Evolutionary conservation across 2,329 filamentous ascomycete species (phyloP).

Genomic region (Amauroascus niger): DNA sequence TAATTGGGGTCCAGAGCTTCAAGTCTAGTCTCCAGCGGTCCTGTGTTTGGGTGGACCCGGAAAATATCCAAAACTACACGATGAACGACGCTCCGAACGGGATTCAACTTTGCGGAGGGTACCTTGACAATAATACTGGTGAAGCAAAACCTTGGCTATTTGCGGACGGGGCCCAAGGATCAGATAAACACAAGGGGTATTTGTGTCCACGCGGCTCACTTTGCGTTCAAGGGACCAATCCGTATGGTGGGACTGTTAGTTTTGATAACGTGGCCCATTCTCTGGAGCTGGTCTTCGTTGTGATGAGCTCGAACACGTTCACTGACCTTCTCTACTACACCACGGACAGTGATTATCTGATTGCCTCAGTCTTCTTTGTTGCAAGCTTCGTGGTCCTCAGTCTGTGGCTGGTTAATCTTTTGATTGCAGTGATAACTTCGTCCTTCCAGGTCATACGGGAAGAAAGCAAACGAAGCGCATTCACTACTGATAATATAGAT

Average conservation of each 20-base stretch:
- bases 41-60: slow-evolving; percentile 66
- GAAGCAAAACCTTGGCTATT: slow-evolving; percentile 58
- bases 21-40: slow-evolving; percentile 69
- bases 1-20: slow-evolving; percentile 94
- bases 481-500: slow-evolving; percentile 62
- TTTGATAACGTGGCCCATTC: slow-evolving; percentile 94
- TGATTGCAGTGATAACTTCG: slow-evolving; percentile 94
- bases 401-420: slow-evolving; percentile 89
- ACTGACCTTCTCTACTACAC: slow-evolving; percentile 91
- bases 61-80: slow-evolving; percentile 32
- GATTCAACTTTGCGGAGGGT: slow-evolving; percentile 77
- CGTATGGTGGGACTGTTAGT: slow-evolving; percentile 74
- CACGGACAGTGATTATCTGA: slow-evolving; percentile 80
- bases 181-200: slow-evolving; percentile 61
- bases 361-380: slow-evolving; percentile 67
- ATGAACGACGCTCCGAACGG: slow-evolving; percentile 46
- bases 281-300: slow-evolving; percentile 86
- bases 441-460: slow-evolving; percentile 97
- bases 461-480: slow-evolving; percentile 88
- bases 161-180: slow-evolving; percentile 44
- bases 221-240: slow-evolving; percentile 70
- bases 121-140: slow-evolving; percentile 54
- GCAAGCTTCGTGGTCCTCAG: slow-evolving; percentile 77
- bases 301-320: slow-evolving; percentile 98
- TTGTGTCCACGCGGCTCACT: slow-evolving; percentile 74